Conservation (phyloP, 257 asterid genomes). For the Schizonepeta tenuifolia region DNA sequence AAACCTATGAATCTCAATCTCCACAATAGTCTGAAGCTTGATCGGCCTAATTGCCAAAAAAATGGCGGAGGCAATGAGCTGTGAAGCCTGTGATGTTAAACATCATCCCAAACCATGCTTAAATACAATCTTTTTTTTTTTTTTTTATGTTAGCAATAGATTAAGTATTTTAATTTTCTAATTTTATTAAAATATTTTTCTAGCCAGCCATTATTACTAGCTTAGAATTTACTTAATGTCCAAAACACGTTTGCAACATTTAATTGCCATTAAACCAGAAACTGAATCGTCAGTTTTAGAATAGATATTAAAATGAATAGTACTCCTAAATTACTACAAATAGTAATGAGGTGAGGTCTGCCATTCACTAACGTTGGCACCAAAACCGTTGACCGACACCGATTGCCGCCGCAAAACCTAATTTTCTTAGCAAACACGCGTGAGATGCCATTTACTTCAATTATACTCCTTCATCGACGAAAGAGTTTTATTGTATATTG, state of each 20-base stretch:
- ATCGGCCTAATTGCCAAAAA: too few relatives aligned
- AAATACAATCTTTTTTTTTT: too few relatives aligned
- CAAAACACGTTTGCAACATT: not conserved
- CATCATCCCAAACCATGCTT: too few relatives aligned
- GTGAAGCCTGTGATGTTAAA: too few relatives aligned
- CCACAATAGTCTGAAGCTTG: too few relatives aligned
- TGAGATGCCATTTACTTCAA: not conserved
- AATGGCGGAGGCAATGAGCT: too few relatives aligned
- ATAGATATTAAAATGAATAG: not conserved
- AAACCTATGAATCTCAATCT: too few relatives aligned
- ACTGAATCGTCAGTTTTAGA: not conserved
- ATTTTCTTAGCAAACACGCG: not conserved
- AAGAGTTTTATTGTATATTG: too few relatives aligned
- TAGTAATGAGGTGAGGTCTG: conserved; percentile 32
- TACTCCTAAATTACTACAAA: not conserved
- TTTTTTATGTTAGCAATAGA: too few relatives aligned
- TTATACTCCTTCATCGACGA: too few relatives aligned
- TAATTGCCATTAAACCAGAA: not conserved
- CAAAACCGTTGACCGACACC: conserved; percentile 34
- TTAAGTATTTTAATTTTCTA: too few relatives aligned
- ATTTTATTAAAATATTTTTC: not conserved
- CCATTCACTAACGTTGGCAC: not conserved
- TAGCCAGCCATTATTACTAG: not conserved
- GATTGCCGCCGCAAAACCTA: not conserved
- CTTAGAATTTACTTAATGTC: not conserved